Conservation (phyloP, 176 grass and related monocot species). For the Canna indica region DNA sequence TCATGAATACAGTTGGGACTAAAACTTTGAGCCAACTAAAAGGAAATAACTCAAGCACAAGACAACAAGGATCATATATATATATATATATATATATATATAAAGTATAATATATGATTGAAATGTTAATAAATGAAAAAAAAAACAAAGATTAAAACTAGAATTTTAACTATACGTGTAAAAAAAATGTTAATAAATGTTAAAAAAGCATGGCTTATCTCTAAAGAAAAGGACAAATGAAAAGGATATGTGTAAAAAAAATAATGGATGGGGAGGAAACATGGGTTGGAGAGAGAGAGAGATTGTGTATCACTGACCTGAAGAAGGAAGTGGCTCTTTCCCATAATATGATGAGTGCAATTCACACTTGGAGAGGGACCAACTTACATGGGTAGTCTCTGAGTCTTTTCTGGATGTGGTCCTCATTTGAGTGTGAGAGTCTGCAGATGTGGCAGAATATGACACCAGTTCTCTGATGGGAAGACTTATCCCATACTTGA, state of each 20-base stretch:
- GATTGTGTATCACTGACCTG: not conserved
- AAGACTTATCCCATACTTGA: not conserved
- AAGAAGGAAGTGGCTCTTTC: not conserved
- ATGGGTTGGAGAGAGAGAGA: not conserved
- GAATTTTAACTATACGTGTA: too few relatives aligned
- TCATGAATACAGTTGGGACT: too few relatives aligned
- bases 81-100: too few relatives aligned
- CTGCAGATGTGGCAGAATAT: not conserved
- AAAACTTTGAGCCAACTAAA: too few relatives aligned
- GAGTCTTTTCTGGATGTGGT: not conserved
- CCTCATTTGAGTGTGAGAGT: not conserved
- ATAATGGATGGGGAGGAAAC: not conserved
- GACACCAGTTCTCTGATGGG: not conserved
- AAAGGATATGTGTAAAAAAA: not conserved
- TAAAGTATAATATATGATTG: too few relatives aligned
- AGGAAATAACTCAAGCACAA: too few relatives aligned
- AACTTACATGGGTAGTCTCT: slow-evolving; percentile 2
- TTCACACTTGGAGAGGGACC: not conserved
- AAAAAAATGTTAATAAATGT: too few relatives aligned
- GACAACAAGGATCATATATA: too few relatives aligned
- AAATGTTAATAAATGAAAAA: too few relatives aligned
- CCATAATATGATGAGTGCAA: not conserved
- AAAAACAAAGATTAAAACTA: too few relatives aligned
- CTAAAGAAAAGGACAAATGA: not conserved
- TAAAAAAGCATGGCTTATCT: slow-evolving; percentile 1